Percentiles rank a stretch among this genome's conserved stretches.
Conservation (phyloP, 371 early-diverging fungal genomes). For the Mucor plumbeus region DNA sequence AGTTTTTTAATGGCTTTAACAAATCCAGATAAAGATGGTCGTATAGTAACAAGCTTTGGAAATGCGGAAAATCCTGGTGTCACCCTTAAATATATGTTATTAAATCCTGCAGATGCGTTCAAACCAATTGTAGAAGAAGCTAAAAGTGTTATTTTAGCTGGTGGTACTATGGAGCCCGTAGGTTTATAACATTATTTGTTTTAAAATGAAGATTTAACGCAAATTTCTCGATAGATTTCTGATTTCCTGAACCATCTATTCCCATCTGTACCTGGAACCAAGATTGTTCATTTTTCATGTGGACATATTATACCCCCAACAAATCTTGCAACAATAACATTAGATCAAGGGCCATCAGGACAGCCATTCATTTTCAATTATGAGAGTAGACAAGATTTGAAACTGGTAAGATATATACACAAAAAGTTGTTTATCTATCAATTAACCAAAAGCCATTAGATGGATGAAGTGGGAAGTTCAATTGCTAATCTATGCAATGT, state of each 20-base stretch:
- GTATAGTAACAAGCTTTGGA: conserved; percentile 58
- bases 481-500: conserved; percentile 78
- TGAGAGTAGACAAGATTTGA: conserved; percentile 62
- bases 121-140: conserved; percentile 81
- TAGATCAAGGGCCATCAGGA: conserved; percentile 71
- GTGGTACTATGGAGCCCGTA: conserved; percentile 97
- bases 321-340: conserved; percentile 67
- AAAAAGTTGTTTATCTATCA: background rate
- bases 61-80: conserved; percentile 25
- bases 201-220: background rate
- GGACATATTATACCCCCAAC: conserved; percentile 79
- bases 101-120: conserved; percentile 90
- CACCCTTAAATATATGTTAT: conserved; percentile 72
- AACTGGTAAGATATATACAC: conserved; percentile 42
- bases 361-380: conserved; percentile 72
- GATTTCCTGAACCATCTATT: conserved; percentile 60
- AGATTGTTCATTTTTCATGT: conserved; percentile 73
- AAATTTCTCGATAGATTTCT: conserved; percentile 30
- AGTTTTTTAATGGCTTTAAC: conserved; percentile 64
- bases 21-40: conserved; percentile 72
- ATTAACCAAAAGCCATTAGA: conserved; percentile 36
- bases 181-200: conserved; percentile 10
- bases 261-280: conserved; percentile 46
- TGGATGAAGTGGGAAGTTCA: conserved; percentile 74
- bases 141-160: conserved; percentile 87